phyloP scores from a whole-genome alignment of 805 yeast species.

The Barnettozyma pratensis region DNA sequence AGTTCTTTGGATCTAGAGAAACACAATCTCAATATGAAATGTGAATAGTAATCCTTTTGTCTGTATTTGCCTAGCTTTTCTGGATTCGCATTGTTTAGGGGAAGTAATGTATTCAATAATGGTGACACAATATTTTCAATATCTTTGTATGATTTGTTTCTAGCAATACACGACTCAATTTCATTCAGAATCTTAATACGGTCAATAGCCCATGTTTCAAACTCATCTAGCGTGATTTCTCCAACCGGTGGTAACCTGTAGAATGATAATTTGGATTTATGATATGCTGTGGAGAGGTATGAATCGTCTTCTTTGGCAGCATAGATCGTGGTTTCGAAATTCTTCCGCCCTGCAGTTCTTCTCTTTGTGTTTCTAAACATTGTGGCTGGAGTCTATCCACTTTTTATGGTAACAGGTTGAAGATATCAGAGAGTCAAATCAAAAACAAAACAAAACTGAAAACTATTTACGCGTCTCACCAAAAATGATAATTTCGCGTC shows the following conservation, averaged over 20 bases:
- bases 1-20: conserved; percentile 85
- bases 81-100: conserved; percentile 40
- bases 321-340: conserved; percentile 42
- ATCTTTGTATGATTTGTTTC: conserved; percentile 61
- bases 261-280: conserved; percentile 60
- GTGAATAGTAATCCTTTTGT: conserved; percentile 88
- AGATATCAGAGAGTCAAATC: not conserved
- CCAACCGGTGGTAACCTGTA: conserved; percentile 73
- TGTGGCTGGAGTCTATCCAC: not conserved
- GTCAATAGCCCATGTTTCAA: conserved; percentile 95
- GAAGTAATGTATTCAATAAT: conserved; percentile 56
- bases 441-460: not conserved
- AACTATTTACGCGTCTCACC: not conserved
- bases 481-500: not conserved
- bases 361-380: conserved; percentile 76
- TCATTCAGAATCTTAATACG: conserved; percentile 78
- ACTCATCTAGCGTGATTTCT: conserved; percentile 87
- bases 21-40: conserved; percentile 80
- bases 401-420: not conserved
- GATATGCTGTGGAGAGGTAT: conserved; percentile 36
- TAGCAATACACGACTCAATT: conserved; percentile 67
- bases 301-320: conserved; percentile 26
- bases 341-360: conserved; percentile 67
- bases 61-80: conserved; percentile 43
- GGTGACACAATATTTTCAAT: conserved; percentile 63